Evolutionary conservation across 768 basidiomycete species (phyloP), one percentile per base, ranked within the genome.

Genomic region (Royoungia palumana): DNA sequence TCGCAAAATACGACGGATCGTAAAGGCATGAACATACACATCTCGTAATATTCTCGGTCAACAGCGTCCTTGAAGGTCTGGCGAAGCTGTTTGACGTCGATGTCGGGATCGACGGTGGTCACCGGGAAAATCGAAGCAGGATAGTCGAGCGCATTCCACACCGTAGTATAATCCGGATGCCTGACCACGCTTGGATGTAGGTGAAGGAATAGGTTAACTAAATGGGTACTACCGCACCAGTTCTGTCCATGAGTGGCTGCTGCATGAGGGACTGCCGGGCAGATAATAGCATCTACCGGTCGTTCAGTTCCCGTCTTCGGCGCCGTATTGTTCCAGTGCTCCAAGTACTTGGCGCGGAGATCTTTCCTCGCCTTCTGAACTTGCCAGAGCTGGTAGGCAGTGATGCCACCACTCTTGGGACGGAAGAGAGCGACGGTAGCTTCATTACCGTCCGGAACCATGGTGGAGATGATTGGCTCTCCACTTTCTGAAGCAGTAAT

Each of bases 251-350:
- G 87, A 11, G 82, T 85, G 5, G 79, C 68, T 1, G 88, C 83
- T 1, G 75, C 67, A 58, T 70, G 81, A 2, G 85, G 74, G 3
- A 83, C 81, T 2, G 70, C 74, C 17, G 89, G 85, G 3, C 73
- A 68, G 30, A 91, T 82, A 54, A 92, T 79, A 2, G 83, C 87
- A 60, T 91, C 89, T 6, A 90, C 76, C 5, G 87, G 83, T 2
- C 89, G 68, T 2, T 83, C 85, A 0, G 86, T 90, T 0, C 78
- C 79, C 0, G 87, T 89, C 13, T 55, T 41, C 0, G 46, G 52
- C 10, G 55, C 67, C 0, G 82, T 84, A 4, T 66, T 70, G 44
- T 82, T 74, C 87, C 87, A 89, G 41, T 78, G 66, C 40, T 81
- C 75, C 37, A 86, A 64, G 58, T 87, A 81, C 42, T 75, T 72